These are phyloP conservation scores for Yarrowia sp. DNA, from an alignment of 805 yeast genomes.

Conservation along the genomic window DNA sequence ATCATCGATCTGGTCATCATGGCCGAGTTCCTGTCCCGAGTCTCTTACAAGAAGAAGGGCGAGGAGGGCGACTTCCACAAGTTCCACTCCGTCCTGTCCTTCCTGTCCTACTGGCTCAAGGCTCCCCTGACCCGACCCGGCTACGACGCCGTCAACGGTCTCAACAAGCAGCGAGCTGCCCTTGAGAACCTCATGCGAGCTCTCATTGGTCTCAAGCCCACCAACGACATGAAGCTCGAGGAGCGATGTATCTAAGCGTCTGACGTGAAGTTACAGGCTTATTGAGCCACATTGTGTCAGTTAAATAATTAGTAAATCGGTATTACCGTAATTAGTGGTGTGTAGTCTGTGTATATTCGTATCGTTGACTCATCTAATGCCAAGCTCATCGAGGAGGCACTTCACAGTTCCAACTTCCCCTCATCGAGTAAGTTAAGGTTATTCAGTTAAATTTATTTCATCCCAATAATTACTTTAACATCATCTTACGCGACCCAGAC, in stretches of 20 bases:
- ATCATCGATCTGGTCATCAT: constrained; percentile 89
- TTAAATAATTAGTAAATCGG: constrained; percentile 31
- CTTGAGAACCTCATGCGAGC: constrained; percentile 89
- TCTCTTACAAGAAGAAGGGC: constrained; percentile 69
- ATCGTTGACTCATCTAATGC: too few species aligned
- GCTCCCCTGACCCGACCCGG: constrained; percentile 95
- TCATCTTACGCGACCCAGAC: too few species aligned
- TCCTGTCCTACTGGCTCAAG: constrained; percentile 93
- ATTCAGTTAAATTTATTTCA: too few species aligned
- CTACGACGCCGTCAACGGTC: constrained; percentile 86
- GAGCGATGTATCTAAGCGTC: constrained; percentile 64
- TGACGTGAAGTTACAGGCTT: not conserved
- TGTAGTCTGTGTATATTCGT: too few species aligned
- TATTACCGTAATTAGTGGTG: not conserved
- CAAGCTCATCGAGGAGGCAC: too few species aligned
- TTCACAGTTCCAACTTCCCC: too few species aligned
- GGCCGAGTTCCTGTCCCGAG: constrained; percentile 89
- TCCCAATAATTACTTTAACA: too few species aligned
- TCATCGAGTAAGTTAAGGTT: too few species aligned
- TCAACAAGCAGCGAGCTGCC: constrained; percentile 93
- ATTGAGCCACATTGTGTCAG: not conserved
- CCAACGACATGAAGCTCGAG: constrained; percentile 92
- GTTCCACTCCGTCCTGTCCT: constrained; percentile 84
- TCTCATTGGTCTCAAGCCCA: constrained; percentile 86
- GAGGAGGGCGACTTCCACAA: constrained; percentile 59